Base-by-base conservation (phyloP, 169 alveolate species). In the Haemoproteus tartakovskyi region DNA sequence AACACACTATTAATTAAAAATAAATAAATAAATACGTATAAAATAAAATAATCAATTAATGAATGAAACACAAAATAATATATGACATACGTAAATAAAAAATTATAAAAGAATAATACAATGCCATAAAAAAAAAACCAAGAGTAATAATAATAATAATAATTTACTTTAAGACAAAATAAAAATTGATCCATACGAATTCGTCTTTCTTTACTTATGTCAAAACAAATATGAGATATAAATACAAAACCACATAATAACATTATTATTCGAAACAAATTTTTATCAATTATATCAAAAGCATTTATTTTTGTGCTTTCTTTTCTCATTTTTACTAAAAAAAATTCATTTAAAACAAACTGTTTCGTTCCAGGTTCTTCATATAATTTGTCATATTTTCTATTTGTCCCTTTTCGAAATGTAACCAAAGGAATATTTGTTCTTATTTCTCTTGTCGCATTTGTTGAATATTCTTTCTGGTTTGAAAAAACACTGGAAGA, bases 201-300 rank as follows among this genome's bases (percentile, higher is more conserved):
- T 27, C 41, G 51, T 33, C 82, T 52, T 19, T 67, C 82, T 21
- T 67, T 67, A 30, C 54, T 67, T 43, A 67, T 67, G 24, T 67
- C 82, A 19, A 67, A 67, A 12, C 82, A 52, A 3, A 67, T 67
- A 18, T 51, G 51, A 24, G 43, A 37, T 2, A 67, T 67, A 9
- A 67, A 67, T 26, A 67, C 36, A 50, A 64, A 67, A 6, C 51
- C 60, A 38, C 82, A 67, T 46, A 67, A 36, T 29, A 67, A 67
- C 14, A 52, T 27, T 5, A 67, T 36, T 11, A 67, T 47, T 29
- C 82, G 59, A 21, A 67, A 67, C 9, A 67, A 52, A 43, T 67
- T 67, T 27, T 67, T 67, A 40, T 67, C 82, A 21, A 67, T 6
- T 6, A 70, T 36, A 43, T 67, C 82, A 45, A 67, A 67, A 14